Percentiles rank a stretch among this genome's conserved stretches.
These are phyloP conservation scores for Ambrosia trifida DNA, from an alignment of 129 eudicot species.

Conservation along the genomic window DNA sequence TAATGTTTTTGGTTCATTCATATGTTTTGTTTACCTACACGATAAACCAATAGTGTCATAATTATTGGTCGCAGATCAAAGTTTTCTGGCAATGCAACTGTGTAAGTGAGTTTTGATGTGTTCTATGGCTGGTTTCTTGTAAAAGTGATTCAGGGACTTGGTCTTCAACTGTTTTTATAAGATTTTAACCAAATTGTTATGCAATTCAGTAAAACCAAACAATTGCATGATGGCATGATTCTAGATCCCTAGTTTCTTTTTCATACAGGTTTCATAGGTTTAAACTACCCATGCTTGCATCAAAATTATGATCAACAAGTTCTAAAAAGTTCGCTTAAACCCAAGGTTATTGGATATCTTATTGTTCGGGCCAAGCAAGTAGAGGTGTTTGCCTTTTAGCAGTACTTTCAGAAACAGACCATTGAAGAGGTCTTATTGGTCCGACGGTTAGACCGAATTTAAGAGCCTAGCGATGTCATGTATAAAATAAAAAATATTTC, in stretches of 20 bases:
- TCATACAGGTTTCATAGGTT: too few relatives aligned
- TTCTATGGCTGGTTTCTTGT: background rate
- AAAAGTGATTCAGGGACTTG: background rate
- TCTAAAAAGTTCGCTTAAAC: background rate
- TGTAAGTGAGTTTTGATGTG: slow-evolving; percentile 4
- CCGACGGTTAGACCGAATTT: too few relatives aligned
- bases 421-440: too few relatives aligned
- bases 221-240: too few relatives aligned
- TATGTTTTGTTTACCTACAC: background rate
- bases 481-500: too few relatives aligned
- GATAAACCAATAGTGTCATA: background rate
- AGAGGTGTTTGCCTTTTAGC: too few relatives aligned
- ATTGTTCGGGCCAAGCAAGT: too few relatives aligned
- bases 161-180: background rate
- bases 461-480: too few relatives aligned
- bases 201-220: background rate
- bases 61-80: slow-evolving; percentile 14
- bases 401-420: too few relatives aligned
- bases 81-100: background rate
- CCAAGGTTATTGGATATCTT: too few relatives aligned
- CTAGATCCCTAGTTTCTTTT: too few relatives aligned
- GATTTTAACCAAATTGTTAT: background rate
- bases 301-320: too few relatives aligned
- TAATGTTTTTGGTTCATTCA: background rate
- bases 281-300: background rate